Evolutionary conservation across 148 eudicot genomes (phyloP).

Genomic region (Vaccinium darrowii): DNA sequence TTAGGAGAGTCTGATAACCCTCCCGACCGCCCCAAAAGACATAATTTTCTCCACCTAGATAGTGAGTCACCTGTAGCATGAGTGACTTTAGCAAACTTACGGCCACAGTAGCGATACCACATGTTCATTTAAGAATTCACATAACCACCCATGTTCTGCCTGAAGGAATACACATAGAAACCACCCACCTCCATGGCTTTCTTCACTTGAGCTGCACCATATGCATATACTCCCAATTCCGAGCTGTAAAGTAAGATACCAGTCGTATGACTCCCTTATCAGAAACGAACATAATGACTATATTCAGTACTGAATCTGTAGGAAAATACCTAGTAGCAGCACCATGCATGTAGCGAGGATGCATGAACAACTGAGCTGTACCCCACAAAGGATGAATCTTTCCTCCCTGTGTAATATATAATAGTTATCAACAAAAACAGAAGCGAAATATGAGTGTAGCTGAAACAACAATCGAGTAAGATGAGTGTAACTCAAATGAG

Average conservation of each 20-base stretch:
- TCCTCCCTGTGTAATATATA: conserved; percentile 49
- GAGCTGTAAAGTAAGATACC: conserved; percentile 50
- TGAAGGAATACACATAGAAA: conserved; percentile 12
- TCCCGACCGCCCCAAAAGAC: conserved; percentile 99
- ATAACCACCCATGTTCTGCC: conserved; percentile 9
- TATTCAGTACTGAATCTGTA: background rate
- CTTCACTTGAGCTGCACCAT: conserved; percentile 96
- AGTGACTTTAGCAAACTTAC: background rate
- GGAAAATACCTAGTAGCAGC: conserved; percentile 79
- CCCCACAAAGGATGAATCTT: conserved; percentile 92
- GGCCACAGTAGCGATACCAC: background rate
- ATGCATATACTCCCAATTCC: conserved; percentile 83
- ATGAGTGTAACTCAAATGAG: background rate
- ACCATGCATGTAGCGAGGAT: conserved; percentile 99
- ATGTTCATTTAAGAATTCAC: background rate
- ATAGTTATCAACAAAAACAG: conserved; percentile 4
- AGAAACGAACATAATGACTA: background rate
- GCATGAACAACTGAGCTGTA: conserved; percentile 89
- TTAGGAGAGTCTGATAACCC: conserved; percentile 91
- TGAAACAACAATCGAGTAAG: background rate
- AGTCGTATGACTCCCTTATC: background rate
- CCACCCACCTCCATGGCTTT: conserved; percentile 92
- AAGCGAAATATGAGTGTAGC: background rate
- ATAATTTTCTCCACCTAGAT: conserved; percentile 95
- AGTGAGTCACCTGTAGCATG: conserved; percentile 79